Evolutionary conservation across 176 grass and related monocot species (phyloP).

Genomic region (Zea mays): DNA sequence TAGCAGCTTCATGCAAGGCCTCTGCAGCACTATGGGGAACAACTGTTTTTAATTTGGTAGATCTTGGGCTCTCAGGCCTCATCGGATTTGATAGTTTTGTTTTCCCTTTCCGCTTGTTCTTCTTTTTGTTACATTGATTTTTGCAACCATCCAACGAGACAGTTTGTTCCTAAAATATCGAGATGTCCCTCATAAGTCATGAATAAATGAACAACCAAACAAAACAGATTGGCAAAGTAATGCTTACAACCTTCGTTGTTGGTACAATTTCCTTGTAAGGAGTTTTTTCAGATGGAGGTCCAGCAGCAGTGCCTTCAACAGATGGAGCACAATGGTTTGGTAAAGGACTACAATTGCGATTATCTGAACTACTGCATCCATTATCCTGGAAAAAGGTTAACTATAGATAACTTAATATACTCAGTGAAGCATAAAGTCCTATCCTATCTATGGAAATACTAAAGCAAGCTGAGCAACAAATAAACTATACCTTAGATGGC

Average conservation of each 20-base stretch:
- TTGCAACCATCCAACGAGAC: conserved; percentile 47
- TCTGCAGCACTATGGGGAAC: conserved; percentile 39
- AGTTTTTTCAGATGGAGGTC: conserved; percentile 34
- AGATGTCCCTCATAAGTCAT: conserved; percentile 30
- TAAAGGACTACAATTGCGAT: conserved; percentile 39
- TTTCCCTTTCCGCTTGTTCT: conserved; percentile 80
- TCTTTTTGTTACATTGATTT: conserved; percentile 65
- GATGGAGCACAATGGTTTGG: conserved; percentile 36
- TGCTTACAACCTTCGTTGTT: conserved; percentile 37
- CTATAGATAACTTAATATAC: conserved; percentile 19
- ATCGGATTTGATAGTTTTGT: conserved; percentile 49
- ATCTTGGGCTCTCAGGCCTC: conserved; percentile 47
- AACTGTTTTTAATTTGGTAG: conserved; percentile 45
- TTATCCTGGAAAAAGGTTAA: conserved; percentile 48
- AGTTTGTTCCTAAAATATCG: conserved; percentile 55
- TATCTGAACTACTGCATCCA: conserved; percentile 50
- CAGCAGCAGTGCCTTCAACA: conserved; percentile 27
- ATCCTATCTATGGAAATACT: conserved; percentile 19
- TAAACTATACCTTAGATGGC: conserved; percentile 53
- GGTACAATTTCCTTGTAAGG: conserved; percentile 43
- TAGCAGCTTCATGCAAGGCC: conserved; percentile 23
- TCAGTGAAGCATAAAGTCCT: conserved; percentile 35
- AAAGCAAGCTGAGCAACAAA: conserved; percentile 21
- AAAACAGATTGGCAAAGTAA: conserved; percentile 25
- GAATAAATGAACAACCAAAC: conserved; percentile 27